Evolutionary conservation across 805 yeast genomes (phyloP), one percentile per base, ranked within the genome.

Genomic region (Lachancea meyersii): DNA sequence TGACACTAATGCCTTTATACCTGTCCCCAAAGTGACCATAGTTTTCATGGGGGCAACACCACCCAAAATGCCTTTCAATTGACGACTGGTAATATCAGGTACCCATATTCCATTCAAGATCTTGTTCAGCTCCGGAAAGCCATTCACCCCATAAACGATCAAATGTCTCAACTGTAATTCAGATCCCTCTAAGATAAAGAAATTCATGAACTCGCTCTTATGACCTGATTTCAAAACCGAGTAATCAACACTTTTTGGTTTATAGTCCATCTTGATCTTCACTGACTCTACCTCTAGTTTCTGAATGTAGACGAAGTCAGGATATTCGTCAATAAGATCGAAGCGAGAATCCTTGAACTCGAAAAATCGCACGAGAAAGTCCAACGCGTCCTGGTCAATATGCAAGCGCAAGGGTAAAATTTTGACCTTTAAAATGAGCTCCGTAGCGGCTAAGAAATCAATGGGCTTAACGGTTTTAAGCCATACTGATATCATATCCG

Each of bases 371-470:
- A 79, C 76, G 24, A 88, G 52, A 50, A 91, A 89, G 43, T 88
- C 96, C 16, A 88, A 68, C 0, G 97, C 86, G 55, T 91, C 97
- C 60, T 93, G 98, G 61, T 93, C 97, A 34, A 93, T 79, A 58
- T 86, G 87, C 13, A 93, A 61, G 40, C 96, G 69, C 34, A 93
- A 55, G 0, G 98, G 98, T 16, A 84, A 65, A 0, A 86, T 63
- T 4, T 49, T 41, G 1, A 80, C 67, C 20, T 70, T 64, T 35
- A 86, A 47, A 1, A 76, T 64, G 17, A 80, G 57, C 54, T 89
- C 97, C 1, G 84, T 70, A 1, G 86, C 82, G n/a, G 80, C 80
- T 26, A 87, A 54, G 8, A 65, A 58, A 0, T 77, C 65, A 10
- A 79, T 74, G 0, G 95, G 94, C 43, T 86, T 67, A 1, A 85